Percentiles rank a stretch among this genome's conserved stretches.
These are phyloP conservation scores for Batkoa obscura DNA, from an alignment of 371 early-diverging fungal species.

Conservation along the genomic window DNA sequence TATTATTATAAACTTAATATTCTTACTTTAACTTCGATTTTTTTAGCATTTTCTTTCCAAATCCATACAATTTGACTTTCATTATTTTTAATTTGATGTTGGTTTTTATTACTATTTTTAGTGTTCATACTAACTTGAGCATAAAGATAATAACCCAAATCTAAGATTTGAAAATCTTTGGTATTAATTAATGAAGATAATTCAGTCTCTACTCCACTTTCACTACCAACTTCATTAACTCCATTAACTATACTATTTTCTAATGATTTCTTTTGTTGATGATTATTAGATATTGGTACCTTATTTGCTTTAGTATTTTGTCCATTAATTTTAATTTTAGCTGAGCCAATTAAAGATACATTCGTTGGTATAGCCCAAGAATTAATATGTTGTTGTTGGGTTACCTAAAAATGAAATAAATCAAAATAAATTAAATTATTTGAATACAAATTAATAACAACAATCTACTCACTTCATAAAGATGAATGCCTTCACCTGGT, in stretches of 20 bases:
- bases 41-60: too few species aligned
- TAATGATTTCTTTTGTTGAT: too few species aligned
- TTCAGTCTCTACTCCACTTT: slow-evolving; percentile 2
- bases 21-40: too few species aligned
- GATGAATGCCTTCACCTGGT: slow-evolving; percentile 3
- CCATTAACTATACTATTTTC: too few species aligned
- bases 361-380: slow-evolving; percentile 3
- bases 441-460: too few species aligned
- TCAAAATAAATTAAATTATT: background rate
- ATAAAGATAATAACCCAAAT: background rate
- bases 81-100: too few species aligned
- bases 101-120: too few species aligned
- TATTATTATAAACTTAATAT: too few species aligned
- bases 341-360: background rate
- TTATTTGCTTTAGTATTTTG: too few species aligned
- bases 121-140: too few species aligned
- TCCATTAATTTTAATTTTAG: background rate
- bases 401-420: background rate
- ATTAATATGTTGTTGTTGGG: background rate
- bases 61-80: too few species aligned
- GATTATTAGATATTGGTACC: too few species aligned
- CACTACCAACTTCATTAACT: background rate
- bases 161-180: slow-evolving; percentile 2
- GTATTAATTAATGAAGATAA: slow-evolving; percentile 1
- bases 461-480: background rate